phyloP scores from a whole-genome alignment of 2,329 filamentous ascomycete species.

The Penicillium concentricum region DNA sequence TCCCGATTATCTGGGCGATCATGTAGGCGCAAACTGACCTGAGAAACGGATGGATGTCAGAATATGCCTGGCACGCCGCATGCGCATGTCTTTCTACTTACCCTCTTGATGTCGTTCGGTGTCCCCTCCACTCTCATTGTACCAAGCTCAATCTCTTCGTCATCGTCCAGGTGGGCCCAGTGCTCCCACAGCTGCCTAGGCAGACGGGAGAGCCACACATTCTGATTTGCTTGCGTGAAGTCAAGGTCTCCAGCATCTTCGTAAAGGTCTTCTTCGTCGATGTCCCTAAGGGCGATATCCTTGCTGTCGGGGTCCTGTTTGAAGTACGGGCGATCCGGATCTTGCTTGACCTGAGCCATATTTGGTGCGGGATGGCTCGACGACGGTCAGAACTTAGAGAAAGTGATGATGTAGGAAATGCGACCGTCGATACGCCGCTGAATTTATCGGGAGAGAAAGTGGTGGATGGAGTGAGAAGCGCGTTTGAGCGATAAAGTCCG shows the following conservation, averaged over 20 bases:
- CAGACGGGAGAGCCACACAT: constrained; percentile 71
- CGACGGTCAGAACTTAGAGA: not conserved
- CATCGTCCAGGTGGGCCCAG: constrained; percentile 73
- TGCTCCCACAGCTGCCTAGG: constrained; percentile 78
- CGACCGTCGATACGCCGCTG: not conserved
- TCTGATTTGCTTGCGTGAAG: constrained; percentile 50
- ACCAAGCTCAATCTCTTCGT: constrained; percentile 78
- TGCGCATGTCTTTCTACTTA: constrained; percentile 22
- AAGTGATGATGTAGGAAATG: not conserved
- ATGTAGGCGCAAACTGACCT: constrained; percentile 69
- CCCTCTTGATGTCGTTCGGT: constrained; percentile 53
- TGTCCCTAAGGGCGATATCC: constrained; percentile 32
- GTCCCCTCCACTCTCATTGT: constrained; percentile 64
- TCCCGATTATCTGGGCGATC: constrained; percentile 66
- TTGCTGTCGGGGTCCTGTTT: constrained; percentile 44
- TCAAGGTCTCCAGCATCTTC: constrained; percentile 66
- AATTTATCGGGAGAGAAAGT: not conserved
- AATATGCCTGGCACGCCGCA: constrained; percentile 9
- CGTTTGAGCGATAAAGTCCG: not conserved
- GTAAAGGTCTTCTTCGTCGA: constrained; percentile 67
- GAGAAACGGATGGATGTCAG: constrained; percentile 36
- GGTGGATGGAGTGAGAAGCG: not conserved
- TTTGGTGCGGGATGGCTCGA: constrained; percentile 10
- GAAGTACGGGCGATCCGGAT: constrained; percentile 42
- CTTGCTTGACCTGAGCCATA: constrained; percentile 42